phyloP scores from a whole-genome alignment of 1,284 basidiomycete species.

The Irpex sp. region DNA sequence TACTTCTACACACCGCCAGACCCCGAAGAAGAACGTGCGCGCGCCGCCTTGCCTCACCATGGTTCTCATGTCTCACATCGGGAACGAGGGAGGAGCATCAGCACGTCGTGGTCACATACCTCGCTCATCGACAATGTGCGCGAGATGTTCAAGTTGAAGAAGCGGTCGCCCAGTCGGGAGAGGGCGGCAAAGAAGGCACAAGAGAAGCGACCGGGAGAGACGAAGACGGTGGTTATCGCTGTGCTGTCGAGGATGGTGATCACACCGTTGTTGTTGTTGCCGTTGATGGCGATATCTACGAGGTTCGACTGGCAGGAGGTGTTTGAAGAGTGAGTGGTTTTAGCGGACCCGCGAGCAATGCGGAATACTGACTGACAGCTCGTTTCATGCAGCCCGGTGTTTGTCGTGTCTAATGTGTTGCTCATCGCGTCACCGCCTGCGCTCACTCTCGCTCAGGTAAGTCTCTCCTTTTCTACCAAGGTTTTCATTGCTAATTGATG shows the following conservation, averaged over 20 bases:
- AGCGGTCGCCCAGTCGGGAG: conserved; percentile 15
- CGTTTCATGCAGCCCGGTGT: conserved; percentile 56
- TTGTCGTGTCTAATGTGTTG: conserved; percentile 76
- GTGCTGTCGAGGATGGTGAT: conserved; percentile 81
- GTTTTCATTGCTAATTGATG: conserved; percentile 3
- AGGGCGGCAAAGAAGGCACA: conserved; percentile 7
- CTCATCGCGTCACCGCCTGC: conserved; percentile 79
- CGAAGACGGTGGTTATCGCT: conserved; percentile 75
- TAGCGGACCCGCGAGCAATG: conserved; percentile 7
- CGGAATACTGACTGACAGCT: conserved; percentile 6
- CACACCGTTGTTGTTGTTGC: conserved; percentile 74
- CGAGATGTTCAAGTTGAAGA: conserved; percentile 33
- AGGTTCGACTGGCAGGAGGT: conserved; percentile 56
- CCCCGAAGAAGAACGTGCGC: conserved; percentile 17
- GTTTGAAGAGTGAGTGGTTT: conserved; percentile 62
- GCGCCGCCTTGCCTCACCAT: conserved; percentile 15
- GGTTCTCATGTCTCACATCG: not conserved
- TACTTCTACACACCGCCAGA: conserved; percentile 67
- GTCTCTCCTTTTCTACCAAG: conserved; percentile 7
- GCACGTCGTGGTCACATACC: conserved; percentile 20
- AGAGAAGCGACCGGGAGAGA: conserved; percentile 54
- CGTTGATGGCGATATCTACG: conserved; percentile 62
- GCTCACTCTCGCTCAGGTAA: conserved; percentile 72
- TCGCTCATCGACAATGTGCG: conserved; percentile 38
- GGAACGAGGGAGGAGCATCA: conserved; percentile 15